Conservation (phyloP, 805 yeast genomes). For the Citeromyces matritensis region DNA sequence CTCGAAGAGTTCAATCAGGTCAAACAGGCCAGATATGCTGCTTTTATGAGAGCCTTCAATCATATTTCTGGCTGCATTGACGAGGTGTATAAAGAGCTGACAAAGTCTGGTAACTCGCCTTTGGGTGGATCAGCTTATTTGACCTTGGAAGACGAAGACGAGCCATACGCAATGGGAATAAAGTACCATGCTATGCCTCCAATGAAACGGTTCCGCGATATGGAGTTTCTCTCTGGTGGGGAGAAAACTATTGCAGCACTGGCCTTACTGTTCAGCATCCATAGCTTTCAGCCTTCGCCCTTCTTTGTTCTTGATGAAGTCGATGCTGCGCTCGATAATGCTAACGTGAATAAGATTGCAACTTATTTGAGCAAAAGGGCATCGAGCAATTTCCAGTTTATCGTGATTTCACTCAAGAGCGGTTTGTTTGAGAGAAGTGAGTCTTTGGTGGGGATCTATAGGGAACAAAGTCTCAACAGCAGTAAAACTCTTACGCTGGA, state of each 20-base stretch:
- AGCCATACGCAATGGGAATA: conserved; percentile 73
- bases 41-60: conserved; percentile 61
- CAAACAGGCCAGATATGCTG: conserved; percentile 39
- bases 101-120: conserved; percentile 54
- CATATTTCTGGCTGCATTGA: conserved; percentile 65
- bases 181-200: conserved; percentile 96
- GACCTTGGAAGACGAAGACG: conserved; percentile 78
- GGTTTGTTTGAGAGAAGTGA: conserved; percentile 79
- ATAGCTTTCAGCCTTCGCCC: conserved; percentile 85
- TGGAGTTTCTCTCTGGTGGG: conserved; percentile 91
- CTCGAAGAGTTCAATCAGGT: conserved; percentile 42
- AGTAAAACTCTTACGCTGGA: conserved; percentile 66
- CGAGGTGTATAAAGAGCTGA: conserved; percentile 71
- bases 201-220: conserved; percentile 79
- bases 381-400: conserved; percentile 72
- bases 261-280: conserved; percentile 83
- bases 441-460: conserved; percentile 83
- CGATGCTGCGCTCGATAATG: conserved; percentile 93
- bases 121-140: conserved; percentile 90
- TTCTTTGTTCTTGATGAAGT: conserved; percentile 93
- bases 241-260: conserved; percentile 95
- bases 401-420: conserved; percentile 84
- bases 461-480: conserved; percentile 62
- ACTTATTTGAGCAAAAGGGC: conserved; percentile 65
- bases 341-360: conserved; percentile 80